Evolutionary conservation across 768 basidiomycete species (phyloP).

Genomic region (Stropharia rugosoannulata): DNA sequence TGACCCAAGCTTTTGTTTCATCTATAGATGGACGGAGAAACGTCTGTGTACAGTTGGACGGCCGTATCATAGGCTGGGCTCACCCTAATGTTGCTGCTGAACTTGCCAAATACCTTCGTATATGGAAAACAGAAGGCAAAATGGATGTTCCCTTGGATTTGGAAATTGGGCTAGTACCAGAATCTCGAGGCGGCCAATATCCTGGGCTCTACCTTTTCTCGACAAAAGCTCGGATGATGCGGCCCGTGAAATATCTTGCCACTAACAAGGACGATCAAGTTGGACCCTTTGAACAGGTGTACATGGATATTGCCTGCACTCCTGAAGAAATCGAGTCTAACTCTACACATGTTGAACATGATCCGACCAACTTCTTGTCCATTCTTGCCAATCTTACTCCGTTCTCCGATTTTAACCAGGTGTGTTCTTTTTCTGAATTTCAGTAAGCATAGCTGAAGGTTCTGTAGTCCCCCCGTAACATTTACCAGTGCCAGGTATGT

Average conservation of each 20-base stretch:
- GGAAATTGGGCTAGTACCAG: slow-evolving; percentile 90
- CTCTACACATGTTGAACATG: slow-evolving; percentile 90
- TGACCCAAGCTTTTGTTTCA: slow-evolving; percentile 86
- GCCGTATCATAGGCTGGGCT: slow-evolving; percentile 93
- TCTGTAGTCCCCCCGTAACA: slow-evolving; percentile 79
- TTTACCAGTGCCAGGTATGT: slow-evolving; percentile 87
- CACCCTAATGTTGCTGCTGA: slow-evolving; percentile 67
- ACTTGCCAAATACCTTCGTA: slow-evolving; percentile 81
- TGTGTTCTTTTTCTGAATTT: slow-evolving; percentile 27
- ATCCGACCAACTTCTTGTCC: slow-evolving; percentile 93
- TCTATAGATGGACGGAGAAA: slow-evolving; percentile 80
- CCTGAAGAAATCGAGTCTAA: slow-evolving; percentile 78
- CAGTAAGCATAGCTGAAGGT: slow-evolving; percentile 8
- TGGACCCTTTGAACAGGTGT: slow-evolving; percentile 97
- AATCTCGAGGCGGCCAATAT: slow-evolving; percentile 92
- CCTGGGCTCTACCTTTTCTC: slow-evolving; percentile 95
- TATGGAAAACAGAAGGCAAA: slow-evolving; percentile 92
- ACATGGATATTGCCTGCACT: slow-evolving; percentile 96
- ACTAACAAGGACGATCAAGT: slow-evolving; percentile 89
- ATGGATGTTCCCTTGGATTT: slow-evolving; percentile 87
- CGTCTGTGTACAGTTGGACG: slow-evolving; percentile 93
- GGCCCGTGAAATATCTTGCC: slow-evolving; percentile 87
- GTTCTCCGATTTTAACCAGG: slow-evolving; percentile 99
- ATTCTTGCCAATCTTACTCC: slow-evolving; percentile 98
- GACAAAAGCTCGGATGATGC: slow-evolving; percentile 90